Base-by-base conservation (phyloP, 2,329 filamentous ascomycete genomes). In the Metarhizium sp. region DNA sequence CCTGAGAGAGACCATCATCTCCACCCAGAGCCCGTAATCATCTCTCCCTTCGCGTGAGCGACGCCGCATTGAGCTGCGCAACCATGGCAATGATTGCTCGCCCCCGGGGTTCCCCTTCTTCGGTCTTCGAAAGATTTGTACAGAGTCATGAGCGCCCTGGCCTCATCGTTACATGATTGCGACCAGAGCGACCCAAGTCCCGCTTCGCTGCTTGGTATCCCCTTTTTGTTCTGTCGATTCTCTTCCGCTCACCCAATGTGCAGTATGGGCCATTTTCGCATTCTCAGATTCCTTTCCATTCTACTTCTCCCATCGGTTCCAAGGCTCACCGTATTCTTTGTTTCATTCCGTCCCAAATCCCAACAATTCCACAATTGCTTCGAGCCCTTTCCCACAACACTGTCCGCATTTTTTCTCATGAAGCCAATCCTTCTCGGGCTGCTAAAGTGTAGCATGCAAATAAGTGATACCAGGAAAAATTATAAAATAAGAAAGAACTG, bases 241-340 rank as follows among this genome's bases (percentile, higher is more conserved):
- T 56, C 30, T 43, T 25, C 25, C 30, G 49, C 25, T 4, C 16
- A 34, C 45, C 45, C 20, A 6, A 18, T 48, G 46, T 51, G 40
- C 47, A 55, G 32, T 8, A 40, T 53, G 38, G 59, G 60, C 62
- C 61, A 56, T 51, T 64, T 64, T 68, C 51, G 66, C 66, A 70
- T 66, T 70, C 65, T 70, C 62, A 61, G 58, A 60, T 67, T 65
- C 58, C 62, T 58, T 59, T 48, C 58, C 53, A 36, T 51, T 34
- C n/a, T 25, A 20, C 18, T 45, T 40, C 52, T 52, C 51, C 43
- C 36, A 13, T 38, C 30, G 30, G 50, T 59, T 30, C 56, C 53
- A 58, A 68, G 65, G 62, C 61, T 61, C 66, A 63, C 62, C 61
- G 60, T 57, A 58, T 61, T 56, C 61, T 58, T 60, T 60, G 45